These are phyloP conservation scores for Aspergillus leporis DNA, from an alignment of 495 filamentous ascomycete species.

Conservation along the genomic window DNA sequence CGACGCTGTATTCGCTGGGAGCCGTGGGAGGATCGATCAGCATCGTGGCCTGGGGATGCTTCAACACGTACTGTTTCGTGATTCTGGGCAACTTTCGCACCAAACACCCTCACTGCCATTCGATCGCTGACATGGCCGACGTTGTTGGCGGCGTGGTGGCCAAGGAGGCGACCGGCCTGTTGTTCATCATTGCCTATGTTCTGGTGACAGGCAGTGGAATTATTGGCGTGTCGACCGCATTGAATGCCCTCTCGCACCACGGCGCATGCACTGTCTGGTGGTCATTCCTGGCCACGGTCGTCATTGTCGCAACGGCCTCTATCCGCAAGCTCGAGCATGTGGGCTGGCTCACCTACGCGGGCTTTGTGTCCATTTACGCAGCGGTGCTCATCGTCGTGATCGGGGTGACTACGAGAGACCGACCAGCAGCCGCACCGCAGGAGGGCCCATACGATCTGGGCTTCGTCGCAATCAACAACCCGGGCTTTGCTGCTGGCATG, in stretches of 20 bases:
- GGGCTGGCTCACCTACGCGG: slow-evolving; percentile 43
- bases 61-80: slow-evolving; percentile 53
- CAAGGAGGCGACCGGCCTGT: slow-evolving; percentile 36
- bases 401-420: slow-evolving; percentile 38
- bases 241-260: slow-evolving; percentile 50
- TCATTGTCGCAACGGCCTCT: slow-evolving; percentile 55
- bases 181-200: slow-evolving; percentile 48
- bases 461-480: slow-evolving; percentile 31
- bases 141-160: slow-evolving; percentile 60
- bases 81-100: slow-evolving; percentile 35
- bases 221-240: slow-evolving; percentile 45
- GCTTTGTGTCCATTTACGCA: slow-evolving; percentile 41
- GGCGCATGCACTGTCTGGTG: slow-evolving; percentile 47
- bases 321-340: slow-evolving; percentile 39
- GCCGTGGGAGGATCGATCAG: slow-evolving; percentile 57
- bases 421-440: slow-evolving; percentile 37
- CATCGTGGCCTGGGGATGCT: slow-evolving; percentile 55
- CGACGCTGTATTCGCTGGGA: slow-evolving; percentile 57
- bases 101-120: slow-evolving; percentile 35
- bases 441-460: slow-evolving; percentile 45
- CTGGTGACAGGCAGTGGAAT: slow-evolving; percentile 49
- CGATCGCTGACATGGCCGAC: slow-evolving; percentile 65
- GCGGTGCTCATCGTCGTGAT: slow-evolving; percentile 51
- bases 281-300: slow-evolving; percentile 51
- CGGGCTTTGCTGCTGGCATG: slow-evolving; percentile 35